These are phyloP conservation scores for Ustilago shanxiensis DNA, from an alignment of 1,284 basidiomycete genomes.

Conservation along the genomic window DNA sequence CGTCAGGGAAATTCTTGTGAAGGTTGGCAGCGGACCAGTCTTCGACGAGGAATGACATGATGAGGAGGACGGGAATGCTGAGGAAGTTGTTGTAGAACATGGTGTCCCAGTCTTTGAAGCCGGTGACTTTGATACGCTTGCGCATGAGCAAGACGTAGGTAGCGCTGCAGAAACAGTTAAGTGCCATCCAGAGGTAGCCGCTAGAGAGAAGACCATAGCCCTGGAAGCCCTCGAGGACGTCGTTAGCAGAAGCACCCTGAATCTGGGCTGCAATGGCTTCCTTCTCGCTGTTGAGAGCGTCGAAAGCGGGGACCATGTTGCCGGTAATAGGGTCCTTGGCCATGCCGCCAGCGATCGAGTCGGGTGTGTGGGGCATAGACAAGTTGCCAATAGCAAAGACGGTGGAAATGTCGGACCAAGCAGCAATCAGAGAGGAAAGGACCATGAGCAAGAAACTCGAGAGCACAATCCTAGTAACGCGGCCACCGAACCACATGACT, in stretches of 20 bases:
- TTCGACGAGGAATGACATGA: constrained; percentile 88
- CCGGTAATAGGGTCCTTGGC: constrained; percentile 43
- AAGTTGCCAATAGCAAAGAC: constrained; percentile 70
- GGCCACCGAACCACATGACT: constrained; percentile 94
- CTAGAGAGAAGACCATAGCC: constrained; percentile 58
- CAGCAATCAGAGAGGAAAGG: constrained; percentile 93
- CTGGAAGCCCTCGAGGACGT: constrained; percentile 53
- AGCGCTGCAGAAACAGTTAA: constrained; percentile 91
- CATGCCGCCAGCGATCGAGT: constrained; percentile 50
- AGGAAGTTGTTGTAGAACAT: constrained; percentile 99
- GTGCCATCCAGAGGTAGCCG: constrained; percentile 96
- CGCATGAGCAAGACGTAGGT: constrained; percentile 96
- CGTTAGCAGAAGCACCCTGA: constrained; percentile 31
- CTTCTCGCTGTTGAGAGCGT: constrained; percentile 53
- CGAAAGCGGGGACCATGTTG: constrained; percentile 28
- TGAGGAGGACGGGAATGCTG: constrained; percentile 87
- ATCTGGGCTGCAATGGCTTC: constrained; percentile 44
- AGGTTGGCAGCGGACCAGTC: constrained; percentile 89
- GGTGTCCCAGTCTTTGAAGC: constrained; percentile 98
- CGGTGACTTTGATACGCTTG: constrained; percentile 95
- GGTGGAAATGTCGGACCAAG: constrained; percentile 85
- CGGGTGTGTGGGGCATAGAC: constrained; percentile 61
- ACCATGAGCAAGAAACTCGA: constrained; percentile 95
- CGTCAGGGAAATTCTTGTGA: constrained; percentile 86
- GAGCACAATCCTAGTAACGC: constrained; percentile 87